Evolutionary conservation across 371 early-diverging fungal genomes (phyloP).

Genomic region (Mucor lusitanicus): DNA sequence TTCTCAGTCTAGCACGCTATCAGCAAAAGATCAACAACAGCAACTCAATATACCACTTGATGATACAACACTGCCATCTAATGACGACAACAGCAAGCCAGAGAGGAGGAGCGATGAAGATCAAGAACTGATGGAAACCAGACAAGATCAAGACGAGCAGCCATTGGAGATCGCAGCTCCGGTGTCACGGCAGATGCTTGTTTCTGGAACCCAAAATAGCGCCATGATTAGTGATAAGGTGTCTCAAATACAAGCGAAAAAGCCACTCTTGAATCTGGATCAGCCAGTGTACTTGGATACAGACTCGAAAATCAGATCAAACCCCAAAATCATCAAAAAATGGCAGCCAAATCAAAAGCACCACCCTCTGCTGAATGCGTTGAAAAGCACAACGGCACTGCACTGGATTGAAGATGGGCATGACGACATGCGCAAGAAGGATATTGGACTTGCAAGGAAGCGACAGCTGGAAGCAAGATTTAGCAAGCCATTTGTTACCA

Average conservation of each 20-base stretch:
- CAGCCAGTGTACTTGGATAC: neutral
- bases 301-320: neutral
- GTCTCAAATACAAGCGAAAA: neutral
- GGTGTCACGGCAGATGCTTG: neutral
- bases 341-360: neutral
- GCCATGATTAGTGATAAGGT: neutral
- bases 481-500: neutral
- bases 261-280: neutral
- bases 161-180: neutral
- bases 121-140: neutral
- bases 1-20: neutral
- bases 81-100: neutral
- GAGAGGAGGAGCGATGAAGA: too few species aligned
- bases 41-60: neutral
- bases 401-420: slow-evolving; percentile 13
- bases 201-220: neutral
- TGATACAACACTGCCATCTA: neutral
- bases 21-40: neutral
- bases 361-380: neutral
- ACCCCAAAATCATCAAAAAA: neutral
- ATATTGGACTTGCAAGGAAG: slow-evolving; percentile 7
- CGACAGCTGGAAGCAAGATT: slow-evolving; percentile 1
- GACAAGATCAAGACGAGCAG: neutral
- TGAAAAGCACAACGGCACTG: neutral
- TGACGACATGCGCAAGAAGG: neutral